Evolutionary conservation across 352 stramenopile genomes (phyloP), one percentile per base, ranked within the genome.

Genomic region (Pythium aquatile): DNA sequence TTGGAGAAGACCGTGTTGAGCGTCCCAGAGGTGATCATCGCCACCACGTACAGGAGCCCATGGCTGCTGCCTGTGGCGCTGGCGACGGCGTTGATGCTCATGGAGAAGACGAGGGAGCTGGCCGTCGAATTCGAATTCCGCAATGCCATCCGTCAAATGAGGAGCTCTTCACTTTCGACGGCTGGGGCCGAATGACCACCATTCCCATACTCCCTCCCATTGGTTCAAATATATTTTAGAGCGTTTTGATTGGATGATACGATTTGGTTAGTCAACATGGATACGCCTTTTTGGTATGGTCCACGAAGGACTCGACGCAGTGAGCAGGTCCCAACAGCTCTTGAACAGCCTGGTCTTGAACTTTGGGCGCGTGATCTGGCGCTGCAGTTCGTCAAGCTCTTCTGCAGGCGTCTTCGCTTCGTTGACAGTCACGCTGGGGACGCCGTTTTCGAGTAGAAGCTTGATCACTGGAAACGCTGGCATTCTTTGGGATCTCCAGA

Each of bases 1-100:
- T 94, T 94, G 78, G 87, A 90, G 70, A 91, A 79, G 35, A 94
- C 82, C 4, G 85, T 94, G 70, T 81, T 91, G 59, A 91, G 84
- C 54, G 85, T 94, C 66, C 85, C 85, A 29, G 81, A 87, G 51
- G 91, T 62, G 49, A 93, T 77, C 82, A 93, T 93, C 66, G 72
- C 73, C 48, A 74, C 53, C 28, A 73, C 79, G 54, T 82, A 87
- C 33, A 92, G 47, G 66, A 68, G 56, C 76, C 79, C 53, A 52
- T 60, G 51, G 61, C 28, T 20, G 40, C 37, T 40, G 48, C 30
- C 35, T 6, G 28, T 13, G 3, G 35, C 2, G 44, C 44, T 51
- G 5, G 44, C 7, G 44, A 14, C 17, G n/a, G 7, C 44, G 17
- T 10, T 29, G 5, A 16, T 14, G 44, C 6, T 29, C 44, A 51